Evolutionary conservation across 192 early-diverging fungal genomes (phyloP).

Genomic region (Coemansia umbellata): DNA sequence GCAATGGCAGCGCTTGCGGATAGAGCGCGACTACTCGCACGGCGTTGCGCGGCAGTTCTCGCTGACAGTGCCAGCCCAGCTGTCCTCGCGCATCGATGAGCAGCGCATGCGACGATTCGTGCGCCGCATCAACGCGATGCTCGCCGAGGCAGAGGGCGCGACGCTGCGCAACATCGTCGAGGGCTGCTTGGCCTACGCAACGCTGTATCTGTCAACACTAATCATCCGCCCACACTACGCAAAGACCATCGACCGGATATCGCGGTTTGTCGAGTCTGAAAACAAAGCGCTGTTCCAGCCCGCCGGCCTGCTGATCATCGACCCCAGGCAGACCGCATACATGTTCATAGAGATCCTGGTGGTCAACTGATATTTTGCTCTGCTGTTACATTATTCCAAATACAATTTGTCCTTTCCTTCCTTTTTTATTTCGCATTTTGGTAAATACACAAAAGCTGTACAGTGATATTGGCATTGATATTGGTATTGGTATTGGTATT

Average conservation of each 20-base stretch:
- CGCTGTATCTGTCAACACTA: constrained; percentile 51
- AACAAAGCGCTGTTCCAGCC: constrained; percentile 48
- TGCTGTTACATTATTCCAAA: too few species aligned
- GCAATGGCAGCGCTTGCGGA: constrained; percentile 35
- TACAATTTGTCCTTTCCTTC: too few species aligned
- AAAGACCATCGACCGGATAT: constrained; percentile 32
- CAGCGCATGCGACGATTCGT: constrained; percentile 41
- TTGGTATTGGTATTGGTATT: too few species aligned
- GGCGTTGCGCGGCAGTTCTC: constrained; percentile 39
- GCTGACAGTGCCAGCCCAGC: constrained; percentile 36
- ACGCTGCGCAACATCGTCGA: constrained; percentile 47
- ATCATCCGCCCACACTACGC: constrained; percentile 40
- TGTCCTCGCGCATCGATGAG: constrained; percentile 41
- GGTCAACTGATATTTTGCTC: too few species aligned
- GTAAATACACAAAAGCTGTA: too few species aligned
- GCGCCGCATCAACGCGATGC: constrained; percentile 34
- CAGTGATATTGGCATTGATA: too few species aligned
- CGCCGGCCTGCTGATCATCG: constrained; percentile 32
- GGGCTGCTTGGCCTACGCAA: constrained; percentile 48
- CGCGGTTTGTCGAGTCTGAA: constrained; percentile 20
- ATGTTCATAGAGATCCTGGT: constrained; percentile 51
- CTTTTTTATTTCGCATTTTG: too few species aligned
- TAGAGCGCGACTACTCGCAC: constrained; percentile 52
- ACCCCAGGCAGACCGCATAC: constrained; percentile 52
- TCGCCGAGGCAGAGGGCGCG: constrained; percentile 49